Evolutionary conservation across 805 yeast species (phyloP), one percentile per base, ranked within the genome.

Genomic region (Phaffomyces opuntiae): DNA sequence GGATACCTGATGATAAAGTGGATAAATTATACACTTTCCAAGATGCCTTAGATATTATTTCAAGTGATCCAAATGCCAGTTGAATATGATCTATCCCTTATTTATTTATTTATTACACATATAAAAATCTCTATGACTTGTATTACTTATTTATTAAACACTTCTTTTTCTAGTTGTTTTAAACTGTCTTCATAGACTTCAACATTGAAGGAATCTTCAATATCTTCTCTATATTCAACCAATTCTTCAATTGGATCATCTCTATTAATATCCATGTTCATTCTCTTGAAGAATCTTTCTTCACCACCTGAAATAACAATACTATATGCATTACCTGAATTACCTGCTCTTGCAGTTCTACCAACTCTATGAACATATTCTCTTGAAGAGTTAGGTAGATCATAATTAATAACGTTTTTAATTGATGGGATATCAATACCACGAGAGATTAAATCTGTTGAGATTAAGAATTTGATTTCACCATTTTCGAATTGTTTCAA

Each of bases 321-420:
- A 40, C 80, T 84, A 60, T 81, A 76, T 0, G 96, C 96, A 34
- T 69, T 67, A 60, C 99, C 99, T 0, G 53, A 43, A 33, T 80
- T 77, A 43, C 84, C 82, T 3, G 99, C 99, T 67, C 99, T 80
- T 2, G 98, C 97, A 0, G 98, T 90, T 69, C 99, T 81, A 36
- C 99, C 99, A 36, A 89, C 88, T 57, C 99, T 77, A 65, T 93
- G 99, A 26, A 93, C 88, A 54, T 93, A 93, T 55, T 93, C 98
- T 52, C 95, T 81, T 1, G 90, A 75, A 1, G 96, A 84, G 25
- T 78, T 73, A 21, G 99, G 99, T 45, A 89, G 64, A 60, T 93
- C 98, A 63, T 93, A 93, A 65, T 93, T 93, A 43, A 93, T 68
- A 12, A 93, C 96, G 50, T 79, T 77, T 38, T 78, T 72, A 41